phyloP scores from a whole-genome alignment of 306 rosid species.

The Trifolium dubium region DNA sequence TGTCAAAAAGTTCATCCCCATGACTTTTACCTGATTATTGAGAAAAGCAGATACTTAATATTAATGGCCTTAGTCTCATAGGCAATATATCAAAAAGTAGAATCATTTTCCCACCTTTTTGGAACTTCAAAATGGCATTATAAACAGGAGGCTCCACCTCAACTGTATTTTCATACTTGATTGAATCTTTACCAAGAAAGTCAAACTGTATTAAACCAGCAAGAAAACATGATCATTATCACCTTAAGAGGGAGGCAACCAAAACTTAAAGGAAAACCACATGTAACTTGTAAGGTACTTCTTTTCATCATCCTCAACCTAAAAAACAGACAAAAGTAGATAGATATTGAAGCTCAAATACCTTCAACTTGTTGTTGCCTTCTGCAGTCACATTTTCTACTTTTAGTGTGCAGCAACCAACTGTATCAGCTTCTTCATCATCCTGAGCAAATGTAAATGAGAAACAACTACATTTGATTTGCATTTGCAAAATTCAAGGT shows the following conservation, averaged over 20 bases:
- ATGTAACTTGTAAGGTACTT: not conserved
- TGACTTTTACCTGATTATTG: conserved; percentile 69
- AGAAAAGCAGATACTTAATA: conserved; percentile 24
- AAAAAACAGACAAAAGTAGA: conserved; percentile 5
- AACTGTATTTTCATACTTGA: conserved; percentile 87
- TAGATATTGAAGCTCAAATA: conserved; percentile 39
- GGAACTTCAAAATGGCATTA: conserved; percentile 85
- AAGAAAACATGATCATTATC: conserved; percentile 31
- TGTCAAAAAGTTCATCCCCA: conserved; percentile 78
- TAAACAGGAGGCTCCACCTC: conserved; percentile 92
- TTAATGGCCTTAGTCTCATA: conserved; percentile 31
- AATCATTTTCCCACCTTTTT: conserved; percentile 57
- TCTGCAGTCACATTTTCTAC: conserved; percentile 89
- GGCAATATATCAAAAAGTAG: not conserved
- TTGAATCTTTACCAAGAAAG: conserved; percentile 99
- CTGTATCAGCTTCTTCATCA: conserved; percentile 99
- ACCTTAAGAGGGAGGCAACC: not conserved
- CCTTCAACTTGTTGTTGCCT: conserved; percentile 76
- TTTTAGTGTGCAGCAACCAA: conserved; percentile 97
- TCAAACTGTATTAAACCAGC: conserved; percentile 69
- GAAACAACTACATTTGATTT: conserved; percentile 34
- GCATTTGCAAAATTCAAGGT: not conserved
- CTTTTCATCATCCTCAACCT: not conserved
- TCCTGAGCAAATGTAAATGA: conserved; percentile 60
- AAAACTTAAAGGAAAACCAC: conserved; percentile 22